Percentiles rank a stretch among this genome's conserved stretches.
Evolutionary conservation across 208 protist species (phyloP).

Genomic region (Sergeia podlipaevii): DNA sequence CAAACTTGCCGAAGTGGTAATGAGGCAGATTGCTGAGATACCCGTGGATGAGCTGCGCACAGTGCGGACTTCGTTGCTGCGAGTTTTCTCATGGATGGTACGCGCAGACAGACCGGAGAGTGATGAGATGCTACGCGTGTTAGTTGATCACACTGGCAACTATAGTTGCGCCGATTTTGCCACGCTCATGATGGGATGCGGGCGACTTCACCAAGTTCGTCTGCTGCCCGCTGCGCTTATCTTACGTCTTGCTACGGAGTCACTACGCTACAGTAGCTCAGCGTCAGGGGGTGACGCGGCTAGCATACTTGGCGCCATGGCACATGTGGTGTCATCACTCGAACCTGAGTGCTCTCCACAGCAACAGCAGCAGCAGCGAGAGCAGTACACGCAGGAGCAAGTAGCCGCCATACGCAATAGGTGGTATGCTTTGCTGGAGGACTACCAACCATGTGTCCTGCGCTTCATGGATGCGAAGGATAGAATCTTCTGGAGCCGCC

Average conservation of each 20-base stretch:
- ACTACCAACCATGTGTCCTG: constrained; percentile 50
- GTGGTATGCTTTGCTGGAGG: constrained; percentile 62
- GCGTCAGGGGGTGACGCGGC: constrained; percentile 41
- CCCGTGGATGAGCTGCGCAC: constrained; percentile 15
- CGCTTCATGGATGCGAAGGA: constrained; percentile 47
- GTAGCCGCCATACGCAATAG: constrained; percentile 40
- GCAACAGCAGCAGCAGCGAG: no score
- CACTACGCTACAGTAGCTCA: constrained; percentile 37
- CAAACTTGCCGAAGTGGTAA: constrained; percentile 36
- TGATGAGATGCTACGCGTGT: constrained; percentile 45
- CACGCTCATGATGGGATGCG: constrained; percentile 45
- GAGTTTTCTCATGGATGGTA: constrained; percentile 80
- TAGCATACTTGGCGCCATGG: constrained; percentile 44
- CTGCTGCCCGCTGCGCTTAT: constrained; percentile 53
- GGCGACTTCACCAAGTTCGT: constrained; percentile 54
- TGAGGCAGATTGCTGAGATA: constrained; percentile 36
- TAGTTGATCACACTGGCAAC: constrained; percentile 52
- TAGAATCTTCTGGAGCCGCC: constrained; percentile 41
- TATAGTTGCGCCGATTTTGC: constrained; percentile 42
- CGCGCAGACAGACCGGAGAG: constrained; percentile 50
- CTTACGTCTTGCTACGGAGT: constrained; percentile 36
- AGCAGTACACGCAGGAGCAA: no score
- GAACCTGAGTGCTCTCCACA: constrained; percentile 8
- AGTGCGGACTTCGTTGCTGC: constrained; percentile 43
- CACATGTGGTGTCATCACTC: constrained; percentile 40